These are phyloP conservation scores for Mycocentrospora acerina DNA, from an alignment of 2,329 filamentous ascomycete genomes.

Conservation along the genomic window DNA sequence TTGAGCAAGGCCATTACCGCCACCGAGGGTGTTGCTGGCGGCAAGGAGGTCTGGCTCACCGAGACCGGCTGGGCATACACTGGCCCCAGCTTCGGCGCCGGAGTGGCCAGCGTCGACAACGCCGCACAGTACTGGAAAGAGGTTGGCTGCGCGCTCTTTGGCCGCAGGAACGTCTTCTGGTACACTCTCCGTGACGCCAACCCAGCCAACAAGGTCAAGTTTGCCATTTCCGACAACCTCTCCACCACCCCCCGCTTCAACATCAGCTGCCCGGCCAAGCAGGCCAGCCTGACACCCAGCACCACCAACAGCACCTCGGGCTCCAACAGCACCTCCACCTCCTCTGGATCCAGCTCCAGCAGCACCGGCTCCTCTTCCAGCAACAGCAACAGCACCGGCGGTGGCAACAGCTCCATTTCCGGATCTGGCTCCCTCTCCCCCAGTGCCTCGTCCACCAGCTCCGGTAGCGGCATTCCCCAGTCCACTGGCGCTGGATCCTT, in stretches of 20 bases:
- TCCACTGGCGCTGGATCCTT: conserved; percentile 10
- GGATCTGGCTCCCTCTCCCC: neutral
- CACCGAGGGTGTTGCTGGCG: conserved; percentile 32
- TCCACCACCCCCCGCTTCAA: conserved; percentile 55
- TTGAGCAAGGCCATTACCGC: conserved; percentile 29
- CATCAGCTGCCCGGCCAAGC: conserved; percentile 50
- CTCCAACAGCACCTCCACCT: neutral
- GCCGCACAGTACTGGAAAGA: conserved; percentile 36
- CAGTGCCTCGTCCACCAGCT: neutral
- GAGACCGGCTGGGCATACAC: conserved; percentile 42
- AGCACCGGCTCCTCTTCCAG: neutral
- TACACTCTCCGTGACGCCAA: conserved; percentile 46
- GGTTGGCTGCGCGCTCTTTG: conserved; percentile 38
- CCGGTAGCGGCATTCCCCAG: neutral
- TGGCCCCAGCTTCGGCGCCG: conserved; percentile 31
- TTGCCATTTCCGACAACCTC: conserved; percentile 58
- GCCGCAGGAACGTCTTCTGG: conserved; percentile 38
- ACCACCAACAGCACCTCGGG: conserved; percentile 14
- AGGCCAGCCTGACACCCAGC: conserved; percentile 13
- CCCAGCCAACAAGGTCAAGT: conserved; percentile 61
- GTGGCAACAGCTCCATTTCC: neutral
- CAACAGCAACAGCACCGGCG: neutral
- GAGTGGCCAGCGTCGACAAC: conserved; percentile 31
- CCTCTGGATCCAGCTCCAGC: conserved; percentile 1
- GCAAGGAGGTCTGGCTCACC: conserved; percentile 42